Evolutionary conservation across 805 yeast species (phyloP).

Genomic region (Wickerhamomyces bisporus): DNA sequence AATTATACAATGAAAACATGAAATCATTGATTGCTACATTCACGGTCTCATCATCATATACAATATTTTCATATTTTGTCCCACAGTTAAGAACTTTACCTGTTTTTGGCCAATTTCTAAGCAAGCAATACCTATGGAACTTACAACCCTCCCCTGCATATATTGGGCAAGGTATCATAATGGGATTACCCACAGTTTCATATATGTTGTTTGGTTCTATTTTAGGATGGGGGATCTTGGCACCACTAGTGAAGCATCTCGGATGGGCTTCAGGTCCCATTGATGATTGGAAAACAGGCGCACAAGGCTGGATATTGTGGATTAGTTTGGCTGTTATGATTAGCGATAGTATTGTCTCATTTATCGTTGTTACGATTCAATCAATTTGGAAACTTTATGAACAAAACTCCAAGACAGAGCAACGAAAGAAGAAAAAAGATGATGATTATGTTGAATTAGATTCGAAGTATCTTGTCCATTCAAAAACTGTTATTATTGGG

Average conservation of each 20-base stretch:
- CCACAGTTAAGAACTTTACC: conserved; percentile 71
- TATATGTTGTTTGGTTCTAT: conserved; percentile 89
- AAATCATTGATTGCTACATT: conserved; percentile 59
- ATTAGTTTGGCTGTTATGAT: conserved; percentile 89
- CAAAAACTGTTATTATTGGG: conserved; percentile 50
- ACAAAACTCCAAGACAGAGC: not conserved
- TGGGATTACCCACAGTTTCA: conserved; percentile 90
- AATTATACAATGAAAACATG: conserved; percentile 51
- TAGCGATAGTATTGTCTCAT: conserved; percentile 81
- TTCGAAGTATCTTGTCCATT: conserved; percentile 44
- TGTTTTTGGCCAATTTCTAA: conserved; percentile 62
- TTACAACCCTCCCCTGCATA: conserved; percentile 97
- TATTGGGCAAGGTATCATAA: conserved; percentile 94
- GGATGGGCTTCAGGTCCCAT: conserved; percentile 90
- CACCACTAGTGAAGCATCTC: conserved; percentile 62
- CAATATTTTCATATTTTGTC: conserved; percentile 63
- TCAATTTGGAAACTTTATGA: conserved; percentile 28
- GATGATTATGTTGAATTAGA: conserved; percentile 23
- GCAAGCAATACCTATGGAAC: conserved; percentile 70
- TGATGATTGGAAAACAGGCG: conserved; percentile 90
- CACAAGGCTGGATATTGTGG: conserved; percentile 98
- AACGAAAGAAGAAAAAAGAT: not conserved
- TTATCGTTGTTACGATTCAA: conserved; percentile 52
- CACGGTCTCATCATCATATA: conserved; percentile 62
- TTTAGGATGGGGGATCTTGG: conserved; percentile 89